Evolutionary conservation across 768 basidiomycete genomes (phyloP).

Genomic region (Aureoboletus auriporus): DNA sequence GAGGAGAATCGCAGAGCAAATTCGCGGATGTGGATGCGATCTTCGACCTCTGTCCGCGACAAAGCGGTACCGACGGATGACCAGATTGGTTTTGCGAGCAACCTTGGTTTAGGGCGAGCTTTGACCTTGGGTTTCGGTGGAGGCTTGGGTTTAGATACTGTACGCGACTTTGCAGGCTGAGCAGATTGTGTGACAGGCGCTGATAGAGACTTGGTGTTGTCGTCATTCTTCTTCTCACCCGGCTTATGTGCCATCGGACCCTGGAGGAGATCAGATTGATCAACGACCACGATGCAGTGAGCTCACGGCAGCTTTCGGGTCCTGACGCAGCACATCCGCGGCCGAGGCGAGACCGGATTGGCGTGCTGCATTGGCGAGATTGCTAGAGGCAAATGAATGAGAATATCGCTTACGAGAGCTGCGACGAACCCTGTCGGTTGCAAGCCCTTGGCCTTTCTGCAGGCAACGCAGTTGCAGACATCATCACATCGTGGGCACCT

Average conservation of each 20-base stretch:
- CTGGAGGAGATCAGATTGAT: constrained; percentile 16
- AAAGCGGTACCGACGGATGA: constrained; percentile 41
- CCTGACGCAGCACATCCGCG: constrained; percentile 32
- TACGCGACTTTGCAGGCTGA: constrained; percentile 8
- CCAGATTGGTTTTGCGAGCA: constrained; percentile 53
- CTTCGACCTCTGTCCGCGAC: constrained; percentile 45
- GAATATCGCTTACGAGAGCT: constrained; percentile 5
- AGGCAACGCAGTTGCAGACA: constrained; percentile 63
- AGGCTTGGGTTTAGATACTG: constrained; percentile 14
- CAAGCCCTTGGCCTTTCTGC: constrained; percentile 61
- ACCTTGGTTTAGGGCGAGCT: constrained; percentile 30
- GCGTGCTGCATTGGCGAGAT: constrained; percentile 35
- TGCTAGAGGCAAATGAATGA: constrained; percentile 23
- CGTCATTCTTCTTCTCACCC: constrained; percentile 16
- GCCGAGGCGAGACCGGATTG: constrained; percentile 37
- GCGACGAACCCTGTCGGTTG: constrained; percentile 52
- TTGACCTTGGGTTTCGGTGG: constrained; percentile 21
- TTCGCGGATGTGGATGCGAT: constrained; percentile 70
- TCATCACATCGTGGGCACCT: constrained; percentile 71
- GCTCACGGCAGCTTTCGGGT: constrained; percentile 32
- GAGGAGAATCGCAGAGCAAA: constrained; percentile 63
- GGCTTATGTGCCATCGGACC: constrained; percentile 26
- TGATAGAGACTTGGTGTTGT: constrained; percentile 6
- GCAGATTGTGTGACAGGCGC: constrained; percentile 6
- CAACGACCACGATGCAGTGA: neutral